Conservation (phyloP, 345 rosid genomes). For the Gossypium stocksii region DNA sequence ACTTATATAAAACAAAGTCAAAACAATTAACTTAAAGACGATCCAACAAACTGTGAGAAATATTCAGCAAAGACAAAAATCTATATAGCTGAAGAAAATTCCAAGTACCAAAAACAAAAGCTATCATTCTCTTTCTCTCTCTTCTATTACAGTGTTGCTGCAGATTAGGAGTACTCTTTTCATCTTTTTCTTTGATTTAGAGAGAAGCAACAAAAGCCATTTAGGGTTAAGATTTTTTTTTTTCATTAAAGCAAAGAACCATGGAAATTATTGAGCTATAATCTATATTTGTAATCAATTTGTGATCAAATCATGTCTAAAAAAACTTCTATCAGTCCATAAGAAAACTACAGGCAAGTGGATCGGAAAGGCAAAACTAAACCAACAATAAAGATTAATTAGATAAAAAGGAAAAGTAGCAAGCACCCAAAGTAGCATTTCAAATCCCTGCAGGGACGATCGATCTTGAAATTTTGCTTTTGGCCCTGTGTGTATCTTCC, state of each 20-base stretch:
- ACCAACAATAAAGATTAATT: background rate
- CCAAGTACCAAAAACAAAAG: slow-evolving; percentile 12
- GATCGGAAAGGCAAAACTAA: background rate
- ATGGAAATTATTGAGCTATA: background rate
- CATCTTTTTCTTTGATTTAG: background rate
- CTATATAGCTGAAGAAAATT: background rate
- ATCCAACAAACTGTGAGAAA: background rate
- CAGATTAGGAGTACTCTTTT: background rate
- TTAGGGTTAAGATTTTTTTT: background rate
- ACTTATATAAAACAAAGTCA: slow-evolving; percentile 6
- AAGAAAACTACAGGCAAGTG: background rate
- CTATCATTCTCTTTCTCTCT: background rate
- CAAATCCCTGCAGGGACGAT: background rate
- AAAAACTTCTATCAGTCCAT: background rate
- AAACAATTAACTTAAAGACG: background rate
- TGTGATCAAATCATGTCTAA: background rate
- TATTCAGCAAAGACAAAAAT: slow-evolving; percentile 6
- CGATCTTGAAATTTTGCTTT: background rate
- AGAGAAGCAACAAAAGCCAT: background rate
- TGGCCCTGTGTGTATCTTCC: slow-evolving; percentile 74
- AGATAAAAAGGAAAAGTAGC: background rate
- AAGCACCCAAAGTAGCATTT: background rate
- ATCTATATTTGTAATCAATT: background rate
- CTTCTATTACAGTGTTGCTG: background rate
- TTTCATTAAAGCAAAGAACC: background rate